Conservation (phyloP, 2,329 filamentous ascomycete species). For the Ambrosiella xylebori region DNA sequence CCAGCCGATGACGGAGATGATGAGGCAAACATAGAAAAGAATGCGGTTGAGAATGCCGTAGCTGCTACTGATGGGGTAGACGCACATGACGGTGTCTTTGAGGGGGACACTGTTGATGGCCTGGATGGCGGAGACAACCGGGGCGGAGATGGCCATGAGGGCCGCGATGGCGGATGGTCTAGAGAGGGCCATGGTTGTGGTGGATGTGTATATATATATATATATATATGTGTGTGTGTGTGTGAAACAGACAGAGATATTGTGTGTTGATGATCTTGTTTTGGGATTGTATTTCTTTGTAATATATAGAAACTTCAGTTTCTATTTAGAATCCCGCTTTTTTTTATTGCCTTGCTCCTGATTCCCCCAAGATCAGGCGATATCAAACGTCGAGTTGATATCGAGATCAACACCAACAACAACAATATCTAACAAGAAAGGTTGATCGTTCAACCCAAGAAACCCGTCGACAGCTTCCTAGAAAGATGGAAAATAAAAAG, state of each 20-base stretch:
- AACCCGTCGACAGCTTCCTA: too few relatives aligned
- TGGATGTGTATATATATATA: not conserved
- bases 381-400: not conserved
- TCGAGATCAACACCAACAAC: too few relatives aligned
- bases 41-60: conserved; percentile 10
- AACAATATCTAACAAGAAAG: too few relatives aligned
- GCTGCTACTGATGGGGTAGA: conserved; percentile 11
- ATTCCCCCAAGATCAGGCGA: not conserved
- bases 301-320: too few relatives aligned
- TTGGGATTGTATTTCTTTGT: too few relatives aligned
- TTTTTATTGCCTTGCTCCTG: not conserved
- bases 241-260: too few relatives aligned
- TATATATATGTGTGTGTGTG: not conserved
- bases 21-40: conserved; percentile 9
- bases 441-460: too few relatives aligned
- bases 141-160: conserved; percentile 2
- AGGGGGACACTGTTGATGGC: conserved; percentile 6
- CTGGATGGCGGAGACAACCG: conserved; percentile 3
- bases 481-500: too few relatives aligned
- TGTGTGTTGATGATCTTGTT: too few relatives aligned
- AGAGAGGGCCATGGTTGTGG: not conserved
- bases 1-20: conserved; percentile 11
- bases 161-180: not conserved
- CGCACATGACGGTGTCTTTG: conserved; percentile 12
- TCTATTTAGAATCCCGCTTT: too few relatives aligned